A percentile compares a stretch with the other conserved stretches of the same genome.
Conservation (phyloP, 805 yeast genomes). For the Lipomyces spencermartinsiae region DNA sequence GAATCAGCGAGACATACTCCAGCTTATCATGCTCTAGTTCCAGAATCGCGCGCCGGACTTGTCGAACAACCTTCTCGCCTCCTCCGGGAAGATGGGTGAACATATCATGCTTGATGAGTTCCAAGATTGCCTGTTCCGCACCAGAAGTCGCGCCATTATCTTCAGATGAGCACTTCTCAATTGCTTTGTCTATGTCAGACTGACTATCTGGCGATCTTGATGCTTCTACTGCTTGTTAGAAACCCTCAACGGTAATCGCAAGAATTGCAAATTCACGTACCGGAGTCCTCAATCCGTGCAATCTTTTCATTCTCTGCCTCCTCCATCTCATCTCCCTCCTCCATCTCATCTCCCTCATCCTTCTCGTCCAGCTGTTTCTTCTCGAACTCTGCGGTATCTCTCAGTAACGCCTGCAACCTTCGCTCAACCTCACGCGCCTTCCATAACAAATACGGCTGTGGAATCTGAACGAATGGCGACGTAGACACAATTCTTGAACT, state of each 20-base stretch:
- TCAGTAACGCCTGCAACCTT: slow-evolving; percentile 42
- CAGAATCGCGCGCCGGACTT: slow-evolving; percentile 27
- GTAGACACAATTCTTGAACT: slow-evolving; percentile 68
- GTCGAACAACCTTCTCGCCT: slow-evolving; percentile 17
- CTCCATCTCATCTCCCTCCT: slow-evolving; percentile 2
- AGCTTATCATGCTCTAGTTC: slow-evolving; percentile 41
- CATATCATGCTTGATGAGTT: slow-evolving; percentile 26
- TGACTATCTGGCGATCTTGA: not conserved
- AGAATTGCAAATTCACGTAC: not conserved
- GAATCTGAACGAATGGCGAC: slow-evolving; percentile 83
- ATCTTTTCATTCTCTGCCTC: slow-evolving; percentile 13
- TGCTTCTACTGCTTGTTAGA: not conserved
- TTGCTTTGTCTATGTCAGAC: not conserved
- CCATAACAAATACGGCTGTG: slow-evolving; percentile 66
- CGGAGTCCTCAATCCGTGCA: not conserved
- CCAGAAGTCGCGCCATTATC: not conserved
- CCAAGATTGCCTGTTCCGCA: slow-evolving; percentile 16
- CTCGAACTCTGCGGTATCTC: slow-evolving; percentile 31
- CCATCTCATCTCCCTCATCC: slow-evolving; percentile 6
- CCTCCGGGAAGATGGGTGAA: slow-evolving; percentile 27
- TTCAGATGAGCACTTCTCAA: not conserved
- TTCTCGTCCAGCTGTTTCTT: slow-evolving; percentile 3
- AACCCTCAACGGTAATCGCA: not conserved
- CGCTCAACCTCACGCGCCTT: slow-evolving; percentile 61
- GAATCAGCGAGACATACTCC: slow-evolving; percentile 42